phyloP scores from a whole-genome alignment of 768 basidiomycete species.

The Amanita thiersii region DNA sequence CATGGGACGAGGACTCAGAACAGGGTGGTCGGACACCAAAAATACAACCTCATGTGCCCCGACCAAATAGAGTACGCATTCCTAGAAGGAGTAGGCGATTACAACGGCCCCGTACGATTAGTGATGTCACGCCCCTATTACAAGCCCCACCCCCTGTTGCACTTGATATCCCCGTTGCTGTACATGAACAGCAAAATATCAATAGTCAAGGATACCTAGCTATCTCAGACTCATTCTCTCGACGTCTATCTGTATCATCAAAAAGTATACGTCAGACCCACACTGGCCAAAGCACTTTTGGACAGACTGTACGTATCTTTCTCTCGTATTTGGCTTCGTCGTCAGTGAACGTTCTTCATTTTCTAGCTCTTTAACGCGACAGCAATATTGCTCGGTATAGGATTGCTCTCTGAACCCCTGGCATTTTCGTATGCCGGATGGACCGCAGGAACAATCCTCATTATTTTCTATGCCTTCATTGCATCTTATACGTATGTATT shows the following conservation, averaged over 20 bases:
- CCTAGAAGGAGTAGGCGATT: no score
- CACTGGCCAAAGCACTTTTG: constrained; percentile 60
- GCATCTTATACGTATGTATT: constrained; percentile 82
- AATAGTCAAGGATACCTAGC: constrained; percentile 10
- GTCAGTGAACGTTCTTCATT: constrained; percentile 5
- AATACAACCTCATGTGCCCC: no score
- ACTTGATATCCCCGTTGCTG: not conserved
- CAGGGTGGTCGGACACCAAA: not conserved
- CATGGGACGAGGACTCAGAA: constrained; percentile 27
- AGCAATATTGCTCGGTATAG: constrained; percentile 81
- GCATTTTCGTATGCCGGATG: constrained; percentile 92
- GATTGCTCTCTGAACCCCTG: constrained; percentile 82
- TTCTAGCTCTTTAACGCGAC: constrained; percentile 80
- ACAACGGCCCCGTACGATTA: no score
- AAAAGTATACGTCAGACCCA: constrained; percentile 23
- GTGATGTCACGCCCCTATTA: no score
- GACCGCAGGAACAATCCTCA: constrained; percentile 66
- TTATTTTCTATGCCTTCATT: constrained; percentile 68
- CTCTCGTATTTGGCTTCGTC: not conserved
- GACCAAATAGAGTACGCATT: no score
- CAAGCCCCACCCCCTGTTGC: not conserved
- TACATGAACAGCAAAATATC: not conserved
- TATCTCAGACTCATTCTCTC: constrained; percentile 14
- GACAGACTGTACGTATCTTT: constrained; percentile 49
- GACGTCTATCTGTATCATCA: constrained; percentile 26